Percentiles rank a stretch among this genome's conserved stretches.
These are phyloP conservation scores for Buxus sempervirens DNA, from an alignment of 164 flowering plant genomes.

Conservation along the genomic window DNA sequence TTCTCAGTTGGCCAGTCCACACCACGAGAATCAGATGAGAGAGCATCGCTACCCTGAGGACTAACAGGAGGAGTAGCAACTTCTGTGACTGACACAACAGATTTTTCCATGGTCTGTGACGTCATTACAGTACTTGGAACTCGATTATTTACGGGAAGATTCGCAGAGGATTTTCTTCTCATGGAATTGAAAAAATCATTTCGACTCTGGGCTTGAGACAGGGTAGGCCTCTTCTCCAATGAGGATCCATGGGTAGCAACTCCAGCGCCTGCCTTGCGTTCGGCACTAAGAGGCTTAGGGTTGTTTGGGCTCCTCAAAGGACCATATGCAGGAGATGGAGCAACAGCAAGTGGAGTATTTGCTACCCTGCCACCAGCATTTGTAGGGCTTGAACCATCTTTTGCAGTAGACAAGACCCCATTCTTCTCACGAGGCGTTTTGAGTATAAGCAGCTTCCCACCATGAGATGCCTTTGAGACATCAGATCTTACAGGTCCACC, in stretches of 20 bases:
- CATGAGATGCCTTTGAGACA: conserved; percentile 46
- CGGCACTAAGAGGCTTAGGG: conserved; percentile 33
- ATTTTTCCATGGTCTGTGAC: conserved; percentile 30
- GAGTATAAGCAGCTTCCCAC: conserved; percentile 69
- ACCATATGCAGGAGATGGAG: conserved; percentile 36
- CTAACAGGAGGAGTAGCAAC: conserved; percentile 24
- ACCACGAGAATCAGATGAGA: conserved; percentile 11
- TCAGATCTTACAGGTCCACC: conserved; percentile 48
- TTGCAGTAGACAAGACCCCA: conserved; percentile 41
- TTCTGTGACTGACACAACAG: conserved; percentile 31
- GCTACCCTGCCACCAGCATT: conserved; percentile 29
- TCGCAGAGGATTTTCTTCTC: conserved; percentile 57
- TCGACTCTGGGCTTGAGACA: conserved; percentile 69
- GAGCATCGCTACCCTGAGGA: conserved; percentile 24
- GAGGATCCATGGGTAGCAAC: conserved; percentile 27
- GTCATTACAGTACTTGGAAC: conserved; percentile 34
- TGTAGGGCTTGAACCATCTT: conserved; percentile 49
- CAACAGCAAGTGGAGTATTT: conserved; percentile 28
- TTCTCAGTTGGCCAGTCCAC: conserved; percentile 28
- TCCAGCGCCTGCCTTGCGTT: conserved; percentile 43
- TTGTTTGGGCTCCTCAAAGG: conserved; percentile 39
- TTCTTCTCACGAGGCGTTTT: conserved; percentile 64
- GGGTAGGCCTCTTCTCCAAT: conserved; percentile 52
- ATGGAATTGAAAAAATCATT: conserved; percentile 76
- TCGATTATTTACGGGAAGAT: conserved; percentile 22